Conservation (phyloP, 2,329 filamentous ascomycete species). For the Ilyonectria mors-panacis region DNA sequence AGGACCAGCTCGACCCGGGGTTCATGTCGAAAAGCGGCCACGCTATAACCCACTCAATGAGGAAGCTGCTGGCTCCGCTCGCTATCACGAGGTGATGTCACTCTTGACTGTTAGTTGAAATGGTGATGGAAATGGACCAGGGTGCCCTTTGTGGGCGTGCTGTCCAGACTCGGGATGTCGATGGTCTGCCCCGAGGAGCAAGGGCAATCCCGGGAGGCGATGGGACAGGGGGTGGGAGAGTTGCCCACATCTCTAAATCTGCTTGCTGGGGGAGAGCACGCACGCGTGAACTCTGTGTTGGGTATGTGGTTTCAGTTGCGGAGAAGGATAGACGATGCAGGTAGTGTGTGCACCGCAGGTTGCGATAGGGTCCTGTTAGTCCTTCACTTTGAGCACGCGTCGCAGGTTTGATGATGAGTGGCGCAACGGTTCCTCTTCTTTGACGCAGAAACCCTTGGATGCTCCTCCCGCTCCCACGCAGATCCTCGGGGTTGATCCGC, state of each 20-base stretch:
- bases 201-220: constrained; percentile 10
- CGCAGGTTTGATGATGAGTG: neutral
- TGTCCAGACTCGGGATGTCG: neutral
- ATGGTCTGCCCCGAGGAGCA: constrained; percentile 5
- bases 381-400: neutral
- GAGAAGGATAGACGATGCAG: neutral
- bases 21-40: neutral
- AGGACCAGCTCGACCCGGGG: neutral
- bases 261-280: neutral
- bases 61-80: constrained; percentile 3
- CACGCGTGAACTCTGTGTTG: constrained; percentile 1
- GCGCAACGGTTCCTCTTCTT: neutral
- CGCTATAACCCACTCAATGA: neutral
- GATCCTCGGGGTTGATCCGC: neutral
- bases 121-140: constrained; percentile 21
- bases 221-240: neutral
- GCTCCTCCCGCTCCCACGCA: neutral
- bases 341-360: no score
- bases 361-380: neutral
- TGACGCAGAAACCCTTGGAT: neutral
- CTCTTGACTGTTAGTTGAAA: constrained; percentile 17
- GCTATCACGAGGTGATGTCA: constrained; percentile 15
- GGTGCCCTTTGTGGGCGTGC: constrained; percentile 6
- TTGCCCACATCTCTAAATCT: constrained; percentile 3
- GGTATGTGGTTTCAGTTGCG: neutral